phyloP scores from a whole-genome alignment of 495 filamentous ascomycete genomes.

The Tuber aestivum region DNA sequence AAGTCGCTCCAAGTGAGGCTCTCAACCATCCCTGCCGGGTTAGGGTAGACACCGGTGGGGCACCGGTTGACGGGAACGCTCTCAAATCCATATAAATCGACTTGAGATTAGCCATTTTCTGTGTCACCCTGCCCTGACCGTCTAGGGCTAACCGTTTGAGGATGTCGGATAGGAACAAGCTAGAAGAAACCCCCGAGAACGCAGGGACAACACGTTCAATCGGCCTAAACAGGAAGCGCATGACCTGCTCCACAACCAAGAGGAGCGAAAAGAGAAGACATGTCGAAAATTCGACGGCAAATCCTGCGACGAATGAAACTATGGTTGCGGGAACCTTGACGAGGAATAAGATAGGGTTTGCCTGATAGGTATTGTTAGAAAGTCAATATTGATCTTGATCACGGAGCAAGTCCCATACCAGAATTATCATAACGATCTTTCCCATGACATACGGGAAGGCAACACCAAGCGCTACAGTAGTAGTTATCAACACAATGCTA shows the following conservation, averaged over 20 bases:
- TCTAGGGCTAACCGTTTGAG: constrained; percentile 41
- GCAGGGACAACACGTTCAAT: constrained; percentile 47
- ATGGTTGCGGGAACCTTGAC: constrained; percentile 65
- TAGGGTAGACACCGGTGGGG: constrained; percentile 35
- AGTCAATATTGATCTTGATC: constrained; percentile 6
- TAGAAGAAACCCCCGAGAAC: constrained; percentile 45
- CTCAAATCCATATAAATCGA: constrained; percentile 29
- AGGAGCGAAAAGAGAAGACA: constrained; percentile 54
- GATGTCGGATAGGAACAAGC: constrained; percentile 46
- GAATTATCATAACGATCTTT: constrained; percentile 64
- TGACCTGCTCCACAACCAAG: constrained; percentile 50
- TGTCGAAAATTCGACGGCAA: constrained; percentile 58
- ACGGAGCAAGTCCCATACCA: constrained; percentile 19
- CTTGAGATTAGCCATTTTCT: constrained; percentile 39
- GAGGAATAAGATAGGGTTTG: constrained; percentile 64
- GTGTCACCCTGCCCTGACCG: constrained; percentile 47
- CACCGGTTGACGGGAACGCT: constrained; percentile 34
- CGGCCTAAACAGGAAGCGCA: constrained; percentile 48
- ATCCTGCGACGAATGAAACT: constrained; percentile 63
- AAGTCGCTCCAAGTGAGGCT: constrained; percentile 24
- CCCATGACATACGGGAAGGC: constrained; percentile 89
- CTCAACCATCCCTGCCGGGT: constrained; percentile 37
- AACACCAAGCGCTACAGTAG: constrained; percentile 74
- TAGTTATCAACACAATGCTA: constrained; percentile 78
- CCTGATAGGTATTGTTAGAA: constrained; percentile 46